Evolutionary conservation across 345 rosid species (phyloP).

Genomic region (Boechera retrofracta): DNA sequence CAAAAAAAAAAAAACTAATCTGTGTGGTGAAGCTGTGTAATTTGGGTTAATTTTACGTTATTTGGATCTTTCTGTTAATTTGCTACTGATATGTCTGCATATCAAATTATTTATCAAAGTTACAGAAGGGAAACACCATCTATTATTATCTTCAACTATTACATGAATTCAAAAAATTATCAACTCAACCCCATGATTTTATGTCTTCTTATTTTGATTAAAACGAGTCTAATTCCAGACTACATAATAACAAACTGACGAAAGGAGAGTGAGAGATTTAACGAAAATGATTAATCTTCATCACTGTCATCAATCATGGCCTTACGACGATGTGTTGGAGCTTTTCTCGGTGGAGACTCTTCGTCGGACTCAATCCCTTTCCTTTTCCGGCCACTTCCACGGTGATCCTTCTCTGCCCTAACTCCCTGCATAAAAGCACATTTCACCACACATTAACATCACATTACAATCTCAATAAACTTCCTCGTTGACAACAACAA

Average conservation of each 20-base stretch:
- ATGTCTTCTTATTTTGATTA: background rate
- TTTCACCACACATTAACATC: slow-evolving; percentile 19
- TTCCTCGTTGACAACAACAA: slow-evolving; percentile 4
- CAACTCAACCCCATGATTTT: slow-evolving; percentile 5
- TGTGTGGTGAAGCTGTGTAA: too few relatives aligned
- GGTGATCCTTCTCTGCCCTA: slow-evolving; percentile 55
- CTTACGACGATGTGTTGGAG: slow-evolving; percentile 74
- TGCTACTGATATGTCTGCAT: background rate
- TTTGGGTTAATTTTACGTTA: background rate
- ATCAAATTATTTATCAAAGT: background rate
- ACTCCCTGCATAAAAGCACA: slow-evolving; percentile 56
- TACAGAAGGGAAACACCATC: background rate
- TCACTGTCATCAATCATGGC: slow-evolving; percentile 91
- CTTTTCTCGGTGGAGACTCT: slow-evolving; percentile 84
- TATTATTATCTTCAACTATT: background rate
- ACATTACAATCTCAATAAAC: slow-evolving; percentile 13
- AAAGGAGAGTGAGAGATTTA: background rate
- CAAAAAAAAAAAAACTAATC: too few relatives aligned
- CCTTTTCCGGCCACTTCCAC: slow-evolving; percentile 66
- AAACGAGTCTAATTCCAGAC: slow-evolving; percentile 32
- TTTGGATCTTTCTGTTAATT: too few relatives aligned
- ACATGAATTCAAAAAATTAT: background rate
- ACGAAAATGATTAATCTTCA: slow-evolving; percentile 55
- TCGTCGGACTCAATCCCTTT: slow-evolving; percentile 89
- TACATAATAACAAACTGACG: slow-evolving; percentile 15